Percentiles rank a stretch among this genome's conserved stretches.
phyloP scores from a whole-genome alignment of 2,329 filamentous ascomycete genomes.

The Aureobasidium melanogenum region DNA sequence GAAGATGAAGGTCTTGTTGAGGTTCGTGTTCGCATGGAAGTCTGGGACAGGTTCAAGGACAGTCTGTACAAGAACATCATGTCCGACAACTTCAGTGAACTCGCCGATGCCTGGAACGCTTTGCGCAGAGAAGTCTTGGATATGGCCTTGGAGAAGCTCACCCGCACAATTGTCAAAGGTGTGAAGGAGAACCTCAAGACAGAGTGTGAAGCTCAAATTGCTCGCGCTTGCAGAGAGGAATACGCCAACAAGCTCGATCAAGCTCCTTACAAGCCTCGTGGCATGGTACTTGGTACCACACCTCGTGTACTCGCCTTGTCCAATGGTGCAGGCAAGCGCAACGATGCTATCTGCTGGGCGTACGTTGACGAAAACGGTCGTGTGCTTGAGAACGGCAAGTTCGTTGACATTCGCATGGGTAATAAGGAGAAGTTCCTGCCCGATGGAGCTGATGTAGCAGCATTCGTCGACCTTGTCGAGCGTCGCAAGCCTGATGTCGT shows the following conservation, averaged over 20 bases:
- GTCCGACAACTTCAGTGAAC: conserved; percentile 90
- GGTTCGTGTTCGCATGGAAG: conserved; percentile 69
- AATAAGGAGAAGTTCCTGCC: conserved; percentile 58
- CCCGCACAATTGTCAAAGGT: conserved; percentile 75
- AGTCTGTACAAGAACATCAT: conserved; percentile 76
- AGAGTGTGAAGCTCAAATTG: conserved; percentile 85
- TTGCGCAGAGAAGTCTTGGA: conserved; percentile 80
- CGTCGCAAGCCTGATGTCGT: conserved; percentile 82
- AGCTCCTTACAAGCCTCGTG: conserved; percentile 90
- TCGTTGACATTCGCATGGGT: conserved; percentile 62
- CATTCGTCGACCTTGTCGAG: conserved; percentile 70
- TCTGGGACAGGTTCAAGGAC: conserved; percentile 65
- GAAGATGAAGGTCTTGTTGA: conserved; percentile 90
- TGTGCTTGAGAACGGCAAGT: conserved; percentile 80
- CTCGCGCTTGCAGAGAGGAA: conserved; percentile 79
- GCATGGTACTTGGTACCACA: conserved; percentile 78
- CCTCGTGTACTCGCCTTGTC: conserved; percentile 82
- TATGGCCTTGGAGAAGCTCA: conserved; percentile 68
- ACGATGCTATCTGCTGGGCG: conserved; percentile 79
- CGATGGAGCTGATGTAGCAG: conserved; percentile 55
- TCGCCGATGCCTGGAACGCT: conserved; percentile 90
- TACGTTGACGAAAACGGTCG: conserved; percentile 90
- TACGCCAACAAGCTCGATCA: conserved; percentile 89
- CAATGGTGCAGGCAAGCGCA: conserved; percentile 71
- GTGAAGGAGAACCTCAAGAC: conserved; percentile 92